Conservation (phyloP, 2,329 filamentous ascomycete species). For the Botrytis medusae region DNA sequence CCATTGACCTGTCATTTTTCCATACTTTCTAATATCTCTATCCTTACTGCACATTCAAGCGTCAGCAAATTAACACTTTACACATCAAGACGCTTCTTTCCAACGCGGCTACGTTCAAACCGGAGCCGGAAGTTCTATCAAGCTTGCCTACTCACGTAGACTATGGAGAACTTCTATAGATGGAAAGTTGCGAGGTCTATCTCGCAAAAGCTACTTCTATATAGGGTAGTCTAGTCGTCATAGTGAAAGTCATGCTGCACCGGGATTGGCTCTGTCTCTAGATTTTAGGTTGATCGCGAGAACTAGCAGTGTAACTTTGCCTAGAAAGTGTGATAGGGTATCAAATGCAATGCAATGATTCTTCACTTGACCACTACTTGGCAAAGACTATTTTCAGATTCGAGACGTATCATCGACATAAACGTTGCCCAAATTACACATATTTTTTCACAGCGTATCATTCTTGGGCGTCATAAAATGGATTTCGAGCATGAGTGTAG, state of each 20-base stretch:
- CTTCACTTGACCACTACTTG: rapidly evolving
- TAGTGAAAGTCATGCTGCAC: too few species aligned
- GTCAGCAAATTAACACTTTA: rapidly evolving
- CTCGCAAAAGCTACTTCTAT: neutral
- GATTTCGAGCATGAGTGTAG: neutral
- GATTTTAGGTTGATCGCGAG: too few species aligned
- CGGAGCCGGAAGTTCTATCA: rapidly evolving
- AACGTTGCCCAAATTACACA: rapidly evolving
- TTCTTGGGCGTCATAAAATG: neutral
- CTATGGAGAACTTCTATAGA: neutral
- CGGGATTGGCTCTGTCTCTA: too few species aligned
- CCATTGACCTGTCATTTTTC: rapidly evolving
- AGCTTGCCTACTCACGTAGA: neutral
- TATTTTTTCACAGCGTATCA: neutral
- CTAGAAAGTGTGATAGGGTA: rapidly evolving
- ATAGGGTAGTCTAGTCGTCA: neutral
- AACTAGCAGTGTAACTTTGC: neutral
- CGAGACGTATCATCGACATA: neutral
- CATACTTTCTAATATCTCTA: neutral
- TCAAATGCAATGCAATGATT: neutral
- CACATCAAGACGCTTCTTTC: neutral
- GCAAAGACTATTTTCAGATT: neutral
- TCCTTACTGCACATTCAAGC: neutral
- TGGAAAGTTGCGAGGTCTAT: rapidly evolving
- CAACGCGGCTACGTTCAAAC: rapidly evolving